Conservation (phyloP, 495 filamentous ascomycete species). For the Monascus purpureus region DNA sequence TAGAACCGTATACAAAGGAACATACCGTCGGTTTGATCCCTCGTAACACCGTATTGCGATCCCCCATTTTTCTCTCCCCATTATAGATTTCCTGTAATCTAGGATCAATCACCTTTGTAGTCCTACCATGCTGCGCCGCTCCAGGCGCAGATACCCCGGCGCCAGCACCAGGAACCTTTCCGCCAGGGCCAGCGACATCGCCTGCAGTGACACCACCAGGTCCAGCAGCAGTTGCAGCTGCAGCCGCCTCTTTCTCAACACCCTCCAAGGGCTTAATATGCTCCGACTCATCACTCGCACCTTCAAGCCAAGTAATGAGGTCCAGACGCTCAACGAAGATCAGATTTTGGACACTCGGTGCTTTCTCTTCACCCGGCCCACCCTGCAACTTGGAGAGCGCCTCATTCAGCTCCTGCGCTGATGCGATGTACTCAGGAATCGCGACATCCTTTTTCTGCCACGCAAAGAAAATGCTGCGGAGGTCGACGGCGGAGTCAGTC, state of each 20-base stretch:
- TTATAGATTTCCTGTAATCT: constrained; percentile 77
- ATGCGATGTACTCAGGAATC: constrained; percentile 79
- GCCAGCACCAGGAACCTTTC: background rate
- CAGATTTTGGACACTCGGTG: constrained; percentile 61
- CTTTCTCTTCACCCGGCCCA: constrained; percentile 29
- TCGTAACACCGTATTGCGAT: constrained; percentile 75
- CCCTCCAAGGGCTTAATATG: constrained; percentile 74
- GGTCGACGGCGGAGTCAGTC: constrained; percentile 54
- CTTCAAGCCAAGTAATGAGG: constrained; percentile 82
- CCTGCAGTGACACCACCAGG: constrained; percentile 36
- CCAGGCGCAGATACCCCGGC: too few relatives aligned
- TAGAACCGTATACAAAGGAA: constrained; percentile 2
- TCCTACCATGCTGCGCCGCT: constrained; percentile 25
- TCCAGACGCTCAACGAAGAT: constrained; percentile 83
- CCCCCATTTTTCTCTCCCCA: constrained; percentile 78
- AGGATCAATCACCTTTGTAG: constrained; percentile 56
- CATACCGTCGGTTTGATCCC: constrained; percentile 84
- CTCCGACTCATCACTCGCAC: constrained; percentile 75
- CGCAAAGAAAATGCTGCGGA: constrained; percentile 88
- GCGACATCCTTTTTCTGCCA: constrained; percentile 83
- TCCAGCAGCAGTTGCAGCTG: constrained; percentile 22
- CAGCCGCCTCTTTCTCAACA: constrained; percentile 30
- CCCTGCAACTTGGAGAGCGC: constrained; percentile 48
- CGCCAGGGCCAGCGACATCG: constrained; percentile 33
- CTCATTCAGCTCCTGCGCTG: constrained; percentile 66